Conservation (phyloP, 1,139 yeast species). For the Kluyveromyces sp. region DNA sequence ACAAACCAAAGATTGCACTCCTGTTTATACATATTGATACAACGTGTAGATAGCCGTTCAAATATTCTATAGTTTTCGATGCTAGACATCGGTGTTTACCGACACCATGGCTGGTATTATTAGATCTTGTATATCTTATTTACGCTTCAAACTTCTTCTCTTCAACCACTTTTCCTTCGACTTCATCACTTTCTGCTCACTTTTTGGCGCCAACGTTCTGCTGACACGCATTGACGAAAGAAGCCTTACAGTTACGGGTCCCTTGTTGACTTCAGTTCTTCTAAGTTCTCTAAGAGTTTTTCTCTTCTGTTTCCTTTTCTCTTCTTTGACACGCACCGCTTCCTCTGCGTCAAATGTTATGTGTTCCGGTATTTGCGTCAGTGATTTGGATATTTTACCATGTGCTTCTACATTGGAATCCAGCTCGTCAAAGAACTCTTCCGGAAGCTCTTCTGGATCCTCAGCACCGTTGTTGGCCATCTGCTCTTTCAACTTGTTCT, state of each 20-base stretch:
- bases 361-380: conserved; percentile 17
- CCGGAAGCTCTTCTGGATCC: conserved; percentile 26
- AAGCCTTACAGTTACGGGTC: conserved; percentile 46
- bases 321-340: conserved; percentile 22
- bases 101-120: background rate
- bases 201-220: conserved; percentile 36
- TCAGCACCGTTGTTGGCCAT: conserved; percentile 18
- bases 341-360: conserved; percentile 27
- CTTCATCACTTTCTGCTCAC: conserved; percentile 38
- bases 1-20: background rate
- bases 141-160: conserved; percentile 42
- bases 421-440: conserved; percentile 25
- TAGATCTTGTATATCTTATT: conserved; percentile 9
- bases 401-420: conserved; percentile 11
- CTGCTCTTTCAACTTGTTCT: conserved; percentile 19
- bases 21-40: background rate
- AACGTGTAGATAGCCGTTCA: background rate
- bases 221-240: conserved; percentile 14
- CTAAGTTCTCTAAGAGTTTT: conserved; percentile 38
- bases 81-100: no score
- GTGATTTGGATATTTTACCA: conserved; percentile 2
- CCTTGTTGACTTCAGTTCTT: conserved; percentile 40
- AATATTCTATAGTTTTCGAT: background rate
- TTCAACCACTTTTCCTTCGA: conserved; percentile 54
- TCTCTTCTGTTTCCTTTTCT: conserved; percentile 38